Evolutionary conservation across 371 early-diverging fungal genomes (phyloP).

Genomic region (Dinochytrium kinnereticum): DNA sequence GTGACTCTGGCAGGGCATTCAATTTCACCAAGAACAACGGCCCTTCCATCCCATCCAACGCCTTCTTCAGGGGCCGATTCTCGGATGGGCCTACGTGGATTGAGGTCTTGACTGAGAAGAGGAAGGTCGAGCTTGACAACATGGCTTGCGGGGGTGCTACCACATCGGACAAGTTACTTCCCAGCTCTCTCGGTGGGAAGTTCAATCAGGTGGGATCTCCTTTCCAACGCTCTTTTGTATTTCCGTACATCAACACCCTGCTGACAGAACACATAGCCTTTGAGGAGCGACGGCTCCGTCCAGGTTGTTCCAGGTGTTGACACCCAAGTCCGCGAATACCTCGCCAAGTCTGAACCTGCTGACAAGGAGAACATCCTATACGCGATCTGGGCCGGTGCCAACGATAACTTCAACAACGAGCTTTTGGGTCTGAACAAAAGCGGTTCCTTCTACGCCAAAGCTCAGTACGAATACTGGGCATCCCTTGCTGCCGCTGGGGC

Average conservation of each 20-base stretch:
- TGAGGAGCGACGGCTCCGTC: constrained; percentile 12
- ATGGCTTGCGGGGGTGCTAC: constrained; percentile 63
- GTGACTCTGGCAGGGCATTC: constrained; percentile 6
- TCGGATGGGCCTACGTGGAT: constrained; percentile 64
- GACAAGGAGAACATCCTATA: constrained; percentile 10
- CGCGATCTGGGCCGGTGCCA: constrained; percentile 11
- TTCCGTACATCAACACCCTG: neutral
- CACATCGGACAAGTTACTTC: constrained; percentile 31
- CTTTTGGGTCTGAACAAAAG: neutral
- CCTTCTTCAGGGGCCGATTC: constrained; percentile 59
- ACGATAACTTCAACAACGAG: constrained; percentile 17
- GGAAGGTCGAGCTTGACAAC: constrained; percentile 46
- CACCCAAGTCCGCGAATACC: constrained; percentile 12
- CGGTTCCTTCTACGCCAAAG: neutral
- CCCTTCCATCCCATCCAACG: constrained; percentile 28
- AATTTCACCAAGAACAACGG: constrained; percentile 17
- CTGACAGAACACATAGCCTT: neutral
- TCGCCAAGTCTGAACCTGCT: neutral
- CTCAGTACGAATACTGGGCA: neutral
- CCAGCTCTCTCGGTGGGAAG: constrained; percentile 14
- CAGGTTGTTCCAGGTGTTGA: constrained; percentile 13
- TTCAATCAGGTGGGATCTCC: constrained; percentile 4
- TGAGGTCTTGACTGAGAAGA: constrained; percentile 53
- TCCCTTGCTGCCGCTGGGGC: neutral
- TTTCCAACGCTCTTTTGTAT: neutral